Evolutionary conservation across 495 filamentous ascomycete species (phyloP), one percentile per base, ranked within the genome.

Genomic region (Aspergillus mulundensis): DNA sequence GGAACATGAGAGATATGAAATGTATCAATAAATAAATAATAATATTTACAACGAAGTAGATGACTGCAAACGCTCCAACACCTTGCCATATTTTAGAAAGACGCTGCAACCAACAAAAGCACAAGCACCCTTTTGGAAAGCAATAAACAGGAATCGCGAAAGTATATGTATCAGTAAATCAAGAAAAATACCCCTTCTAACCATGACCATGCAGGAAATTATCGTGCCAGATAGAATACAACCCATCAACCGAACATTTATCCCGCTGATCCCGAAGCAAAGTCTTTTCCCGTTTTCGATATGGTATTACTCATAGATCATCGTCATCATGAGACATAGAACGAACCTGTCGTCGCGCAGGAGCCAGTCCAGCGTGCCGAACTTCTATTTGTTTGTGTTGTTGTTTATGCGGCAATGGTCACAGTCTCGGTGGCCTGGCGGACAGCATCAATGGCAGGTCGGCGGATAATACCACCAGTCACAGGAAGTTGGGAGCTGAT

Each of bases 381-480:
- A 50, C 40, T 24, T 40, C 34, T 50, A 50, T 50, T 30, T 50
- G 7, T 50, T 19, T 41, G 42, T 52, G 50, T 25, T 30, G 5
- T 36, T 36, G 6, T 48, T 60, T 55, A 66, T 59, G 66, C 75
- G 30, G 69, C 65, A 50, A 67, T 59, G 48, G 67, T 63, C 53
- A 66, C 61, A 47, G 67, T 63, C 53, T 65, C 63, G 34, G 59
- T 58, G 8, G 55, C 34, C 54, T 70, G 67, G 30, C 71, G 75
- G 38, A 79, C 69, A 14, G 72, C 64, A 61, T 79, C 76, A 43
- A 73, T 66, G 23, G 90, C 89, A 14, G 85, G 84, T 21, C 85
- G 84, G 76, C 89, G 94, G 48, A 97, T 83, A 61, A 99, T 97
- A 64, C 94, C 94, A 61, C 94, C 94, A 11, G 93, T 96, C 54